These are phyloP conservation scores for Dendrocalamus latiflorus DNA, from an alignment of 202 grass and related monocot species.

Conservation along the genomic window DNA sequence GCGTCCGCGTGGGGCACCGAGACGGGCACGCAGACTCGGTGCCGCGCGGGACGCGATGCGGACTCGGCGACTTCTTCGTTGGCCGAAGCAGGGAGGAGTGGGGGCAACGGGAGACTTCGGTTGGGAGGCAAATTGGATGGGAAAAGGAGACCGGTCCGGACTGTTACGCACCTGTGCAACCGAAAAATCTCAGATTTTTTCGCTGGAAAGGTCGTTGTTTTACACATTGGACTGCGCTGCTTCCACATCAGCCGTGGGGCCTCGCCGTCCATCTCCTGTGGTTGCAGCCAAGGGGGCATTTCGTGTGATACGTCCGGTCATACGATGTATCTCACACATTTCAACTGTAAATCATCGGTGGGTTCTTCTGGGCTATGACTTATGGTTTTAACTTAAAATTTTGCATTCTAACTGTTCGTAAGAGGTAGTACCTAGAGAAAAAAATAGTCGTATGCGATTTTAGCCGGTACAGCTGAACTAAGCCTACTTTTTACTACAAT, in stretches of 20 bases:
- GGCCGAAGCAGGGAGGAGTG: background rate
- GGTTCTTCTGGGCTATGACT: no score
- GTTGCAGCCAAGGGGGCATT: background rate
- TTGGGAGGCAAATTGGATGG: constrained; percentile 18
- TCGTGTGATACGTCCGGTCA: background rate
- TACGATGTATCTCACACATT: background rate
- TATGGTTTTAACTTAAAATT: no score
- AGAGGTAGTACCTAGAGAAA: no score
- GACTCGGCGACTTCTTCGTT: constrained; percentile 1
- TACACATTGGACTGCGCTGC: constrained; percentile 49
- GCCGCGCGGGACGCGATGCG: constrained; percentile 20
- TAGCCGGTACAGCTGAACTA: no score
- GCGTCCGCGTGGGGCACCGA: background rate
- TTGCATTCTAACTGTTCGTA: no score
- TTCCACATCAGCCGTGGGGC: constrained; percentile 31
- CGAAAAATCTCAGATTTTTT: background rate
- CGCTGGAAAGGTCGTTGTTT: constrained; percentile 31
- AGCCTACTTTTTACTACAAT: no score
- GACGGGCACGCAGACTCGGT: constrained; percentile 10
- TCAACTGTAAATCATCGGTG: background rate
- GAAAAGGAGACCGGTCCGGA: background rate
- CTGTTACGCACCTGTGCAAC: background rate
- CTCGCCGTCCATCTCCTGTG: background rate
- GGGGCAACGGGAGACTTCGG: constrained; percentile 17
- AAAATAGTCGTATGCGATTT: no score